Percentiles rank a stretch among this genome's conserved stretches.
Conservation (phyloP, 2,329 filamentous ascomycete species). For the Ceratocystis eucalypticola region DNA sequence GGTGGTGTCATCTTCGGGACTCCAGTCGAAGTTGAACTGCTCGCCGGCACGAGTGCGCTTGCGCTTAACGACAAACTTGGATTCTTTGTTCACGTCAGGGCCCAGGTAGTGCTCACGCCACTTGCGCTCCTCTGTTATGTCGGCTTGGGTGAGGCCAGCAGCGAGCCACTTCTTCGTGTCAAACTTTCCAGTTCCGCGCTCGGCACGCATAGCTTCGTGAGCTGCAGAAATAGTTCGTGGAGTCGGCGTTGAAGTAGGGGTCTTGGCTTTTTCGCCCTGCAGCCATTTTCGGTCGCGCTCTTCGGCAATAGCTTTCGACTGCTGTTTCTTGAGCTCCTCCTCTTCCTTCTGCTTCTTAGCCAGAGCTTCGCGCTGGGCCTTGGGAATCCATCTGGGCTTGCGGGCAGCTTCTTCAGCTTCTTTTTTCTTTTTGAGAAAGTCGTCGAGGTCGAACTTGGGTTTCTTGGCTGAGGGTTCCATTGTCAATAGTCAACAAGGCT, state of each 20-base stretch:
- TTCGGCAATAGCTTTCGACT: conserved; percentile 12
- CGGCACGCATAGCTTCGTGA: conserved; percentile 20
- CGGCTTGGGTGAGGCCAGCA: conserved; percentile 26
- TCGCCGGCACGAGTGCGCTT: conserved; percentile 86
- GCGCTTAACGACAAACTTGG: conserved; percentile 88
- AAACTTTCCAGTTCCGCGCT: conserved; percentile 19
- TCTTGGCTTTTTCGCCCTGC: conserved; percentile 11
- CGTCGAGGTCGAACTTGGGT: conserved; percentile 64
- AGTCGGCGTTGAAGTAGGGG: neutral
- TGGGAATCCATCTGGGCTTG: conserved; percentile 80
- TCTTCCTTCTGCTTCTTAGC: conserved; percentile 66
- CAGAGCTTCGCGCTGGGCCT: conserved; percentile 65
- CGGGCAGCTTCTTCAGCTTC: conserved; percentile 70
- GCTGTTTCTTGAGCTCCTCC: conserved; percentile 32
- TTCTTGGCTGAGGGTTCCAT: conserved; percentile 22
- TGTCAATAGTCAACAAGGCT: neutral
- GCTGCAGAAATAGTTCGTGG: conserved; percentile 16
- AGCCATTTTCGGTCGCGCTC: conserved; percentile 19
- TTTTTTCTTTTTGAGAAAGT: conserved; percentile 72
- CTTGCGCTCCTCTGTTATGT: conserved; percentile 58
- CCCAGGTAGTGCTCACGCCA: conserved; percentile 81
- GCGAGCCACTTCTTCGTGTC: conserved; percentile 18
- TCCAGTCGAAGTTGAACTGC: conserved; percentile 99
- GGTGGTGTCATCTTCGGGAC: conserved; percentile 83
- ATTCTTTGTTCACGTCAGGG: conserved; percentile 65